Evolutionary conservation across 345 rosid genomes (phyloP).

Genomic region (Theobroma cacao): DNA sequence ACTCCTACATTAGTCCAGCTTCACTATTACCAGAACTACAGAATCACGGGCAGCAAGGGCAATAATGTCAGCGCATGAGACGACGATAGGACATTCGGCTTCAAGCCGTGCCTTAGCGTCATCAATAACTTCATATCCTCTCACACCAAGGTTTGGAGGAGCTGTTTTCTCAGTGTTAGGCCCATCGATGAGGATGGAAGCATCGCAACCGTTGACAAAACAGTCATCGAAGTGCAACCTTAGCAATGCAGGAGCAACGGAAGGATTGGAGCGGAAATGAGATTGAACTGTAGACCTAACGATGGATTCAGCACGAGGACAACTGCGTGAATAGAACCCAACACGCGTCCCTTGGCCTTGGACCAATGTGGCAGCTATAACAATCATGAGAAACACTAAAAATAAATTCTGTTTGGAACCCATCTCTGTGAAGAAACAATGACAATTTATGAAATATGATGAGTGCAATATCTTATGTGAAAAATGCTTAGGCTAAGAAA

Average conservation of each 20-base stretch:
- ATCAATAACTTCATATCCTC: constrained; percentile 48
- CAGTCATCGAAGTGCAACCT: constrained; percentile 62
- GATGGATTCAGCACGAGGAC: constrained; percentile 41
- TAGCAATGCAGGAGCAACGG: constrained; percentile 43
- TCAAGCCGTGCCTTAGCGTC: constrained; percentile 55
- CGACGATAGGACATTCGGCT: constrained; percentile 46
- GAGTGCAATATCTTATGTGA: too few relatives aligned
- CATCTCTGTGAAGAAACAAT: too few relatives aligned
- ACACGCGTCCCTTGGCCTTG: constrained; percentile 29
- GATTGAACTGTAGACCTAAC: constrained; percentile 33
- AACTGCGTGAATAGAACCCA: constrained; percentile 44
- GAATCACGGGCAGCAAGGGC: constrained; percentile 55
- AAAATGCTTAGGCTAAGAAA: too few relatives aligned
- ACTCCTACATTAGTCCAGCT: too few relatives aligned
- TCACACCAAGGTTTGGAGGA: constrained; percentile 25
- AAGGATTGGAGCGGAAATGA: constrained; percentile 29
- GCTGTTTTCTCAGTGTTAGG: constrained; percentile 41
- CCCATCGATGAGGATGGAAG: constrained; percentile 46
- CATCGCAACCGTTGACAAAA: constrained; percentile 58
- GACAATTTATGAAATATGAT: too few relatives aligned
- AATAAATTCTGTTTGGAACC: neutral
- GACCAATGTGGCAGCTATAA: constrained; percentile 10
- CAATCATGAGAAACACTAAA: neutral
- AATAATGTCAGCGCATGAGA: constrained; percentile 57
- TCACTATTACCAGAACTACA: constrained; percentile 25